Conservation (phyloP, 176 grass and related monocot species). For the Zizania latifolia region DNA sequence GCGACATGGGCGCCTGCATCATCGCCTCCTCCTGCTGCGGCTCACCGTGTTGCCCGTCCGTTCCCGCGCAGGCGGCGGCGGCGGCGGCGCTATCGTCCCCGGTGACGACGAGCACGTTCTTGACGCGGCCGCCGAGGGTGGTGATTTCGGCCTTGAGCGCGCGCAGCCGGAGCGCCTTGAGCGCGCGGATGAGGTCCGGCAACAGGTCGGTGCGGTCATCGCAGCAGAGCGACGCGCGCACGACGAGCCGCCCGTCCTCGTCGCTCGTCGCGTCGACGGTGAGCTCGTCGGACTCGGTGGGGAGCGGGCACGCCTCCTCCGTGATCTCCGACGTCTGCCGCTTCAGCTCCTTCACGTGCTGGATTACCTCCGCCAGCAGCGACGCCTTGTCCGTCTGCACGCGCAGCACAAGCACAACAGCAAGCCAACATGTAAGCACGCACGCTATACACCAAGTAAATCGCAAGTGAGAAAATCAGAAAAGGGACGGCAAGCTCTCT, state of each 20-base stretch:
- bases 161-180: slow-evolving; percentile 76
- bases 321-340: slow-evolving; percentile 84
- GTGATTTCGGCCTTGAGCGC: slow-evolving; percentile 95
- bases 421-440: neutral
- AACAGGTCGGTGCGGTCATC: slow-evolving; percentile 93
- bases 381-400: slow-evolving; percentile 94
- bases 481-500: too few relatives aligned
- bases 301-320: slow-evolving; percentile 67
- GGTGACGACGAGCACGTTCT: slow-evolving; percentile 82
- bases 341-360: slow-evolving; percentile 97
- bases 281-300: slow-evolving; percentile 91
- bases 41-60: slow-evolving; percentile 5
- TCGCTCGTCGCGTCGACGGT: slow-evolving; percentile 75
- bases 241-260: slow-evolving; percentile 63
- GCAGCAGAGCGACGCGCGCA: slow-evolving; percentile 88
- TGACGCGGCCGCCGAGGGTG: slow-evolving; percentile 85
- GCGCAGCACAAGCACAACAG: neutral
- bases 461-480: too few relatives aligned
- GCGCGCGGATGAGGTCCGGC: slow-evolving; percentile 85
- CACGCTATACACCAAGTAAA: slow-evolving; percentile 3
- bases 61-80: neutral
- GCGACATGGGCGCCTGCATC: slow-evolving; percentile 35
- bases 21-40: neutral
- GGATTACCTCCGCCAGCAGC: slow-evolving; percentile 91
- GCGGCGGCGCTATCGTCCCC: slow-evolving; percentile 33